Evolutionary conservation across 345 rosid species (phyloP), one percentile per base, ranked within the genome.

Genomic region (Murraya paniculata): DNA sequence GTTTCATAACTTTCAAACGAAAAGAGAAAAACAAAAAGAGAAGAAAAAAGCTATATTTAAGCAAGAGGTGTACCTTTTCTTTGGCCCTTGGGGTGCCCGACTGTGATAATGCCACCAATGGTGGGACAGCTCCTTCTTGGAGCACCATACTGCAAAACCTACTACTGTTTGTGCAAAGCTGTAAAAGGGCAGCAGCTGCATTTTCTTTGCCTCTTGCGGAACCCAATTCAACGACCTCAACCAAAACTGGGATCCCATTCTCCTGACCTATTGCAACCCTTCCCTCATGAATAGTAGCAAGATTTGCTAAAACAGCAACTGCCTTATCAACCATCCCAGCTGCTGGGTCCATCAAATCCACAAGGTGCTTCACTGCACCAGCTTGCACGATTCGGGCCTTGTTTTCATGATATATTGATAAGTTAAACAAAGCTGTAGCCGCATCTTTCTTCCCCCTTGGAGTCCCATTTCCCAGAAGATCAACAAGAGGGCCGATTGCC

Each of bases 201-300:
- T 93, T 91, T 79, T 94, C 98, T 87, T 91, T 94, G 31, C 98
- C 98, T 85, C 98, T 93, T 1, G 88, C 83, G 73, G 98, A 97
- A 57, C 98, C 98, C 81, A 97, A 82, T 86, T 97, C 99, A 68
- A 97, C 94, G 80, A 93, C 94, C 87, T 97, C 97, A n/a, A 97
- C 98, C 62, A 97, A 83, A 66, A 91, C 87, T 1, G 93, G 91
- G 68, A 97, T 91, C 31, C 99, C 98, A 16, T 88, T 83, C 79
- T 86, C 95, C 82, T 85, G 93, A 48, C 95, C 97, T 10, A 97
- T 94, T n/a, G 91, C 92, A 14, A 78, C 68, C 85, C 90, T 89
- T 50, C 98, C 99, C 88, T 93, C 98, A 0, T 74, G 86, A 33
- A 87, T 81, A 22, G 95, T 94, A 0, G 98, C 97, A 60, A 97